Evolutionary conservation across 108 stramenopile genomes (phyloP).

Genomic region (Skeletonema costatum): DNA sequence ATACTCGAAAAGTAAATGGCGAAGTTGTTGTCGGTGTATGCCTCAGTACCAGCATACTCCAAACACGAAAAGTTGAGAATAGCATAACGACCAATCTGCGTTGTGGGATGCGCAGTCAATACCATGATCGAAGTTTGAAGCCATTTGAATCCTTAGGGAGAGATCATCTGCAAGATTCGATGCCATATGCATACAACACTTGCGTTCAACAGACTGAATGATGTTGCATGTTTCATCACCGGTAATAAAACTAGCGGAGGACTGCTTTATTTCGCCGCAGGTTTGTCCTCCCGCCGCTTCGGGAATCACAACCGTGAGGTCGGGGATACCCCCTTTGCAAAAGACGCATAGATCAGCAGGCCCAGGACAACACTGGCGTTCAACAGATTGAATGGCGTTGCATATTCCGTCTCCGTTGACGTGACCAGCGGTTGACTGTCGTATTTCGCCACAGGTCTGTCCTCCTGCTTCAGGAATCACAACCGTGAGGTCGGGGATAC

Average conservation of each 20-base stretch:
- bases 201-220: not conserved
- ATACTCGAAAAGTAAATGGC: constrained; percentile 14
- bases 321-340: not conserved
- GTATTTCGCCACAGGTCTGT: not conserved
- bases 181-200: not conserved
- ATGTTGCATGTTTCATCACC: not conserved
- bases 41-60: not conserved
- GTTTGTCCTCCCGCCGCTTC: not conserved
- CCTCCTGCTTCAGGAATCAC: not conserved
- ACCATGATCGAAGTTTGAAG: not conserved
- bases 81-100: not conserved
- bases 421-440: not conserved
- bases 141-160: not conserved
- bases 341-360: not conserved
- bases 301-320: not conserved
- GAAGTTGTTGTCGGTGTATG: not conserved
- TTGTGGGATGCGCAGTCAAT: not conserved
- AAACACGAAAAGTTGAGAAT: not conserved
- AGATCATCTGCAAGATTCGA: not conserved
- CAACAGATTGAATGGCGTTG: not conserved
- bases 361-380: not conserved
- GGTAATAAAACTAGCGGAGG: not conserved
- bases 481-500: not conserved
- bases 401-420: not conserved
- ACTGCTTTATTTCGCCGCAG: not conserved